Base-by-base conservation (phyloP, 805 yeast genomes). In the Candida vartiovaarae region DNA sequence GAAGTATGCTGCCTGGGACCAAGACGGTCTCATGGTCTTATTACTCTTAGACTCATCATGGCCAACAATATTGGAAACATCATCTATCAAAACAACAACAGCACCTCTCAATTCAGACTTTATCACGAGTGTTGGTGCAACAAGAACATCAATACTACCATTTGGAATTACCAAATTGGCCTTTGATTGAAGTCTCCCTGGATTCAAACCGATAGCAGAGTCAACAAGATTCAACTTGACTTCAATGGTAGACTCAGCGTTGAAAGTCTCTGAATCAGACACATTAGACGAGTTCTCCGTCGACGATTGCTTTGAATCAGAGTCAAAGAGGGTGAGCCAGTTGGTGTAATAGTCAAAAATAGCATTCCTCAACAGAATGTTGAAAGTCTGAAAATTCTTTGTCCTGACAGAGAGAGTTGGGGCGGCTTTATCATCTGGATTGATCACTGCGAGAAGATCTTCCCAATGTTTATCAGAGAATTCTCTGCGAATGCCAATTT, bases 51-150 rank as follows among this genome's bases (percentile, higher is more conserved):
- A 54, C 26, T 61, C 62, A 23, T 53, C 50, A 32, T 59, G 63
- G 20, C 52, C 47, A n/a, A 64, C 54, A 9, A 71, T 55, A 39
- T 69, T 69, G 0, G 52, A 40, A 3, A 52, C 46, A 52, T 87
- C 93, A 63, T 88, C 96, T 39, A 84, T 78, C 31, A 88, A 58
- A 8, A 82, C 60, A 4, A 84, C 40, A 0, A 73, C 62, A 0
- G 79, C 57, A 5, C 74, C 68, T 37, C 81, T 68, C 6, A 82
- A 57, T 0, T 80, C 71, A 9, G 74, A 55, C 43, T 71, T 75
- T 5, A 71, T 46, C 44, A 57, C 60, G 10, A 60, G 57, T 34
- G 60, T 68, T 25, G 47, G 8, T 57, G 68, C 61, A 15, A 71
- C 47, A 2, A 66, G 59, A 2, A 81, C 41, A 38, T 78, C 84